Percentiles rank a stretch among this genome's conserved stretches.
phyloP scores from a whole-genome alignment of 495 filamentous ascomycete species.

The Penicillium argentinense region DNA sequence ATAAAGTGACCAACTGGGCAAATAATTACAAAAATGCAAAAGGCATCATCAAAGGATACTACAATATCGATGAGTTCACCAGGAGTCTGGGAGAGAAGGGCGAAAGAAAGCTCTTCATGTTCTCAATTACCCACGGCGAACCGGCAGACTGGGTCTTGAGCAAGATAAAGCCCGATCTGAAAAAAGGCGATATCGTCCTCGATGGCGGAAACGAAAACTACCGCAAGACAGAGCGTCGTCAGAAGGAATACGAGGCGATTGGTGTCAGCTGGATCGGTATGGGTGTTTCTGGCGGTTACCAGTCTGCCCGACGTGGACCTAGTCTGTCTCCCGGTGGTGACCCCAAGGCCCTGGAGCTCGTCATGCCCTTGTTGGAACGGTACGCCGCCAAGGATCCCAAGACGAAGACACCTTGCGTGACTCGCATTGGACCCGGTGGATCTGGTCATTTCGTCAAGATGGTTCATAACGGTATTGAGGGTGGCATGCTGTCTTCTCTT shows the following conservation, averaged over 20 bases:
- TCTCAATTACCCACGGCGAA: conserved; percentile 68
- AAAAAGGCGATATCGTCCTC: conserved; percentile 66
- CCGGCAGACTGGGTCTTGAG: conserved; percentile 65
- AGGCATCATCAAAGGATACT: conserved; percentile 36
- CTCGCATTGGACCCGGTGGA: conserved; percentile 59
- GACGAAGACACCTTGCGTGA: conserved; percentile 61
- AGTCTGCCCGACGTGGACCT: conserved; percentile 63
- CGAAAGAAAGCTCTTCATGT: conserved; percentile 55
- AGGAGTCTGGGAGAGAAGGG: conserved; percentile 36
- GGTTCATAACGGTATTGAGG: conserved; percentile 77
- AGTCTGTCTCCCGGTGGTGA: conserved; percentile 67
- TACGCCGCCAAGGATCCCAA: conserved; percentile 60
- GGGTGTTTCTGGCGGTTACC: conserved; percentile 71
- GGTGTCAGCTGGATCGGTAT: conserved; percentile 66
- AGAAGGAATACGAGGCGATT: conserved; percentile 52
- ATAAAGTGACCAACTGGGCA: conserved; percentile 30
- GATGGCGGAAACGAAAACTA: conserved; percentile 74
- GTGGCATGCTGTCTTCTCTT: conserved; percentile 63
- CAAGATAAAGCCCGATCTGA: conserved; percentile 54
- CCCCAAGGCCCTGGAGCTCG: conserved; percentile 52
- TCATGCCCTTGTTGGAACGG: conserved; percentile 62
- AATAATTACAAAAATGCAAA: conserved; percentile 22
- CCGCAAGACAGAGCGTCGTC: conserved; percentile 62
- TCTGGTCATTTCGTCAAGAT: conserved; percentile 76
- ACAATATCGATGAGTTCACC: conserved; percentile 41